phyloP scores from a whole-genome alignment of 2,329 filamentous ascomycete species.

The Knufia fluminis region DNA sequence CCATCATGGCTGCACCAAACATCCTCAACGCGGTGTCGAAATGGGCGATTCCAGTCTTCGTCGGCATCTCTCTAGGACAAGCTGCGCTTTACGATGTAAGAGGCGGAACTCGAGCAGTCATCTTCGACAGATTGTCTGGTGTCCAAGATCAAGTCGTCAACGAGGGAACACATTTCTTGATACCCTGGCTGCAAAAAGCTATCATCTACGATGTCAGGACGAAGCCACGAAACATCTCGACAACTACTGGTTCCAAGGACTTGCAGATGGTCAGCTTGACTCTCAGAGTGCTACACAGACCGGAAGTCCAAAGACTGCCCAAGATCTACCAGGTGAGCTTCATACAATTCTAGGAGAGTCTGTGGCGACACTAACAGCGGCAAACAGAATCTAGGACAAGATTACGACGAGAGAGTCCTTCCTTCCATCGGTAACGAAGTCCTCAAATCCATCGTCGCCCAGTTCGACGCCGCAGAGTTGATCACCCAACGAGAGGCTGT shows the following conservation, averaged over 20 bases:
- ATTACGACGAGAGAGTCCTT: conserved; percentile 97
- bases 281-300: conserved; percentile 85
- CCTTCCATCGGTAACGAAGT: conserved; percentile 99
- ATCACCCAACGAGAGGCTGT: conserved; percentile 99
- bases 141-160: conserved; percentile 89
- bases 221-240: conserved; percentile 93
- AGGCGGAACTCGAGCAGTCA: conserved; percentile 87
- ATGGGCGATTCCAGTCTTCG: conserved; percentile 62
- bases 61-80: conserved; percentile 59
- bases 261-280: conserved; percentile 99
- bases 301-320: conserved; percentile 82
- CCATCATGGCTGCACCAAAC: conserved; percentile 28
- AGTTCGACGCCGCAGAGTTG: conserved; percentile 96
- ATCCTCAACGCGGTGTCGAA: conserved; percentile 55
- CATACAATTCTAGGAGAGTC: background rate
- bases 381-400: conserved; percentile 78
- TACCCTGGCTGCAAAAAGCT: conserved; percentile 90
- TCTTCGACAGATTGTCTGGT: conserved; percentile 88
- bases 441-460: conserved; percentile 93
- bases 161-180: conserved; percentile 92
- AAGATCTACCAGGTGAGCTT: conserved; percentile 90
- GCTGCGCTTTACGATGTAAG: conserved; percentile 93
- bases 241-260: conserved; percentile 96
- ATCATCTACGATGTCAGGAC: conserved; percentile 97
- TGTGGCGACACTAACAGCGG: conserved; percentile 2